phyloP scores from a whole-genome alignment of 192 early-diverging fungal genomes.

The Coemansia nantahalensis region DNA sequence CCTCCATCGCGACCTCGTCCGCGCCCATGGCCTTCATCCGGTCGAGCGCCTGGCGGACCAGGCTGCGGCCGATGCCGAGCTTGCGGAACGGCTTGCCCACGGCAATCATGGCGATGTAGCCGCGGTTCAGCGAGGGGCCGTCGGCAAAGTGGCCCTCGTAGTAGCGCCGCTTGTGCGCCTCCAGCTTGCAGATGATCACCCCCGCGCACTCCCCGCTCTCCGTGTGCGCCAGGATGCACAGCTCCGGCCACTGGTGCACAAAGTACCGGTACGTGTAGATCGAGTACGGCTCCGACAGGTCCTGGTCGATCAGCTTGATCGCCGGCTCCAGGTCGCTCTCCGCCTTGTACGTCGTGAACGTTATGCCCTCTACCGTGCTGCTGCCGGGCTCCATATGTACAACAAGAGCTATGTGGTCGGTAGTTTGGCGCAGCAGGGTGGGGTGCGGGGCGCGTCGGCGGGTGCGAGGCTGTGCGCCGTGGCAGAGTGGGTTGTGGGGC shows the following conservation, averaged over 20 bases:
- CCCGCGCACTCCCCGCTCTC: conserved; percentile 63
- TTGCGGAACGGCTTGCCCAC: conserved; percentile 81
- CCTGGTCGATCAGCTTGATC: conserved; percentile 81
- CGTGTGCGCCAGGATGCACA: conserved; percentile 73
- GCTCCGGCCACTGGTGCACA: conserved; percentile 86
- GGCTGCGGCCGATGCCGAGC: conserved; percentile 68
- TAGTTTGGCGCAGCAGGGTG: no score
- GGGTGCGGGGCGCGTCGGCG: no score
- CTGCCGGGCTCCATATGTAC: no score
- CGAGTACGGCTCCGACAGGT: conserved; percentile 95
- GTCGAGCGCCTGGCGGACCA: conserved; percentile 72
- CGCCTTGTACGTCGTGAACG: conserved; percentile 53
- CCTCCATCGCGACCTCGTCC: conserved; percentile 86
- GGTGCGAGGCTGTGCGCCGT: no score
- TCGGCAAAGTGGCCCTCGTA: conserved; percentile 20
- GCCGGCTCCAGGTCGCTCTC: conserved; percentile 79
- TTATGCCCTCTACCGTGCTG: not conserved
- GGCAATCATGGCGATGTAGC: conserved; percentile 98
- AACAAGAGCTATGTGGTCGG: no score
- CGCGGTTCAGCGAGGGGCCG: conserved; percentile 50
- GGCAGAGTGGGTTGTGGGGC: no score
- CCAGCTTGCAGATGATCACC: conserved; percentile 88
- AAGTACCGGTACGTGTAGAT: conserved; percentile 98
- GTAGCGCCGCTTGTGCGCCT: conserved; percentile 44
- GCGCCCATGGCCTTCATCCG: conserved; percentile 74